These are phyloP conservation scores for Cordyceps fumosorosea DNA, from an alignment of 2,329 filamentous ascomycete species.

Conservation along the genomic window DNA sequence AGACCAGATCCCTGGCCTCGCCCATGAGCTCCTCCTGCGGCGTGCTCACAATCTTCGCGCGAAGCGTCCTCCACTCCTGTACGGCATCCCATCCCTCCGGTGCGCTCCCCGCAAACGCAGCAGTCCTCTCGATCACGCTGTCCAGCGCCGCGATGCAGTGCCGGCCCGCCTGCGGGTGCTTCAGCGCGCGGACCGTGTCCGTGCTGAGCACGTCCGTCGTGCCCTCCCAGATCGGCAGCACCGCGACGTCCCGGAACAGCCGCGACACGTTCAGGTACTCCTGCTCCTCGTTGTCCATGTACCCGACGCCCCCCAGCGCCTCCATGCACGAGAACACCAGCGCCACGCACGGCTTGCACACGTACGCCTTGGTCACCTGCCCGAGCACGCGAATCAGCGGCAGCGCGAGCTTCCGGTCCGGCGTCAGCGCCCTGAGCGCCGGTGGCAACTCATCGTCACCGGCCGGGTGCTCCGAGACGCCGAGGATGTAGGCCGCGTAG, in stretches of 20 bases:
- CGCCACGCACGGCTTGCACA: conserved; percentile 42
- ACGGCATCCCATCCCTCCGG: conserved; percentile 24
- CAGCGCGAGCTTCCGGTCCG: conserved; percentile 25
- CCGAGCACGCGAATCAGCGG: conserved; percentile 51
- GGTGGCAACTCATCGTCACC: conserved; percentile 11
- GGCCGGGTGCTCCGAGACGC: conserved; percentile 42
- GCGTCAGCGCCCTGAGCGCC: conserved; percentile 26
- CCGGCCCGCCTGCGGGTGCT: conserved; percentile 33
- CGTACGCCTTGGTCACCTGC: conserved; percentile 54
- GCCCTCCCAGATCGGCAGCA: conserved; percentile 64
- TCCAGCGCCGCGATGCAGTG: conserved; percentile 37
- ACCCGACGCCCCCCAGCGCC: conserved; percentile 58
- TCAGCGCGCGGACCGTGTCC: conserved; percentile 41
- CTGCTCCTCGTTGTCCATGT: conserved; percentile 56
- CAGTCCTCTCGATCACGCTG: conserved; percentile 27
- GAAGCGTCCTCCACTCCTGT: conserved; percentile 35
- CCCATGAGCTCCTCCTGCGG: conserved; percentile 35
- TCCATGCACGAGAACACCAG: conserved; percentile 55
- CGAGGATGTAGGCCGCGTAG: conserved; percentile 48
- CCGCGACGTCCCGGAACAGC: conserved; percentile 57
- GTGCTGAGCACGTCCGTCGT: conserved; percentile 64
- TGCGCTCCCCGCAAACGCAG: conserved; percentile 20
- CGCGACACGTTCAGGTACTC: conserved; percentile 61
- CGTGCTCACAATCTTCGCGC: conserved; percentile 27
- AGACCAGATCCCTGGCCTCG: conserved; percentile 39